Conservation (phyloP, 257 asterid genomes). For the Solanum chmielewskii region DNA sequence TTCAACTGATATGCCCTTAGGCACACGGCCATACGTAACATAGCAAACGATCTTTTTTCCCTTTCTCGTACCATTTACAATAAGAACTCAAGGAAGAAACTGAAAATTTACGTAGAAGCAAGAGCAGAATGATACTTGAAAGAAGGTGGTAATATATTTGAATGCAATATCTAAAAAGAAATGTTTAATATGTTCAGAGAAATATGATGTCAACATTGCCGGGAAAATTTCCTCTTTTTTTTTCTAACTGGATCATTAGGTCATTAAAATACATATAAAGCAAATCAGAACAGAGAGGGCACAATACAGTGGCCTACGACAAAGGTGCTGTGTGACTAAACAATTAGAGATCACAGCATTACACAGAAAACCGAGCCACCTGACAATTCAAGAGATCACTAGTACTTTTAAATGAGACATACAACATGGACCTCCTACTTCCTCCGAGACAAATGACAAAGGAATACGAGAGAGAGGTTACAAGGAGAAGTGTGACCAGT, state of each 20-base stretch:
- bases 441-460: slow-evolving; percentile 32
- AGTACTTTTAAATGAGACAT: slow-evolving; percentile 23
- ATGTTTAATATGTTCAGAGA: background rate
- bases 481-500: slow-evolving; percentile 6
- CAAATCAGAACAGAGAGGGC: slow-evolving; percentile 36
- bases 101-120: background rate
- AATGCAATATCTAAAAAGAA: background rate
- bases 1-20: no score
- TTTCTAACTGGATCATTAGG: slow-evolving; percentile 19
- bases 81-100: background rate
- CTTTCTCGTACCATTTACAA: background rate
- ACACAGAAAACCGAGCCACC: slow-evolving; percentile 26
- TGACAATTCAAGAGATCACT: slow-evolving; percentile 31
- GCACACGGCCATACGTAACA: no score
- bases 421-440: slow-evolving; percentile 28
- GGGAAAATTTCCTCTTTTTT: slow-evolving; percentile 6
- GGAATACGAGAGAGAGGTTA: slow-evolving; percentile 8
- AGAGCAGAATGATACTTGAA: background rate
- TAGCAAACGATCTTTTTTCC: background rate
- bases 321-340: slow-evolving; percentile 19
- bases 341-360: slow-evolving; percentile 15
- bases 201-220: slow-evolving; percentile 15
- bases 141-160: background rate
- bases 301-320: slow-evolving; percentile 39
- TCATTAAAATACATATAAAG: slow-evolving; percentile 47